These are phyloP conservation scores for Silybum marianum DNA, from an alignment of 129 eudicot species.

Conservation along the genomic window DNA sequence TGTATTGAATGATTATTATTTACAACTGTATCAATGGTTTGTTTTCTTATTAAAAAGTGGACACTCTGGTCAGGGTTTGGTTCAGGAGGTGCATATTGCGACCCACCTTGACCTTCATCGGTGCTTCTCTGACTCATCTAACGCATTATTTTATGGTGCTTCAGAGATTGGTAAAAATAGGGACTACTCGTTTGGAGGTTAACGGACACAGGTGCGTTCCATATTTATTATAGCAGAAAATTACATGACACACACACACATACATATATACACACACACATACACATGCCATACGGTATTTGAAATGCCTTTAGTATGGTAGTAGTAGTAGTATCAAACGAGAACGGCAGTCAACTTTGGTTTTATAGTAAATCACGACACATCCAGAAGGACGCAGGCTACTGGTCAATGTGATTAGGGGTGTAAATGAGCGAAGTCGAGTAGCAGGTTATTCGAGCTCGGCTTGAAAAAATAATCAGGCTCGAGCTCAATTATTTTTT, in stretches of 20 bases:
- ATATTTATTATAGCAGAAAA: background rate
- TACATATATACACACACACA: too few species aligned
- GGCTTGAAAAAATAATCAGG: too few species aligned
- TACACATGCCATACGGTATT: background rate
- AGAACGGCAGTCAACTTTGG: background rate
- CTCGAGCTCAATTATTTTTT: too few species aligned
- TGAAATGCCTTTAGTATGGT: background rate
- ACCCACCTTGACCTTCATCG: background rate
- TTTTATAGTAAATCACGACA: background rate
- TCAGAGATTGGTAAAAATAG: background rate
- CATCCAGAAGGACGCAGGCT: too few species aligned
- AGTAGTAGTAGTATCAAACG: background rate
- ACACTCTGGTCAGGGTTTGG: background rate
- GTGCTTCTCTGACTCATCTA: background rate
- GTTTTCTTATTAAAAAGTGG: background rate
- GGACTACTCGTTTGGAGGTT: background rate
- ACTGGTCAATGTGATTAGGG: too few species aligned
- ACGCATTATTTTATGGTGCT: background rate
- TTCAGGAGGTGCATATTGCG: background rate
- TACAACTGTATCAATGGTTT: background rate
- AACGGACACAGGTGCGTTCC: background rate
- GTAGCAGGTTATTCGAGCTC: too few species aligned
- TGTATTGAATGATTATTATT: background rate
- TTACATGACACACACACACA: too few species aligned
- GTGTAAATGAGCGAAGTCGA: too few species aligned